Evolutionary conservation across 257 asterid genomes (phyloP).

Genomic region (Hygrophila difformis): DNA sequence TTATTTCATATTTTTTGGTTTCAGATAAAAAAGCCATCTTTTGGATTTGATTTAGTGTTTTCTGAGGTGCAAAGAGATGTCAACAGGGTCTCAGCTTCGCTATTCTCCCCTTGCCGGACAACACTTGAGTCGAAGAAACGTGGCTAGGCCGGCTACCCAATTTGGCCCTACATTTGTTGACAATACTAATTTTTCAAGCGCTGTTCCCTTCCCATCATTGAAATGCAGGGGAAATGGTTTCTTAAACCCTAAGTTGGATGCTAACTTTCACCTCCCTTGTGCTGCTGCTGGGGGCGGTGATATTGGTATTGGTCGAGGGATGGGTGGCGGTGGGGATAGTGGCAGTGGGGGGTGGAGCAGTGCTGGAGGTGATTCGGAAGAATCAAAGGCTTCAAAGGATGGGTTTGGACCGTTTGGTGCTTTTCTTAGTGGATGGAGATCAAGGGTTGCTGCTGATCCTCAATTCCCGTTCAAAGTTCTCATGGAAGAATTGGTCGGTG

Average conservation of each 20-base stretch:
- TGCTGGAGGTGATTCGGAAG: conserved; percentile 38
- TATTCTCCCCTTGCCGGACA: conserved; percentile 27
- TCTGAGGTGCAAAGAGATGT: conserved; percentile 12
- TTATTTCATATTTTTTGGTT: too few relatives aligned
- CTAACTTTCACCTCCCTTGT: conserved; percentile 19
- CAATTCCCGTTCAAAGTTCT: conserved; percentile 87
- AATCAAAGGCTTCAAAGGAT: conserved; percentile 29
- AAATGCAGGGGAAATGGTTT: conserved; percentile 11
- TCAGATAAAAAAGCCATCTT: conserved; percentile 5
- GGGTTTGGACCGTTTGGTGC: conserved; percentile 77
- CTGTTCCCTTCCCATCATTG: conserved; percentile 17
- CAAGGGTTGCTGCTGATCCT: conserved; percentile 85
- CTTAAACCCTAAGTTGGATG: conserved; percentile 2
- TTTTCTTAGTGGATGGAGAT: conserved; percentile 74
- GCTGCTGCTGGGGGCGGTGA: conserved; percentile 26
- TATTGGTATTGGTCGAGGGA: conserved; percentile 25
- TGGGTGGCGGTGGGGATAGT: conserved; percentile 27
- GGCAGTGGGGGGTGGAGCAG: conserved; percentile 31
- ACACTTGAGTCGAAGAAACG: conserved; percentile 11
- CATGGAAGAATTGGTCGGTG: conserved; percentile 92
- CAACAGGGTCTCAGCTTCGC: conserved; percentile 33
- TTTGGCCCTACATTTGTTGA: conserved; percentile 20
- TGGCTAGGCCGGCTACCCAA: conserved; percentile 7
- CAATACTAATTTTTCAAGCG: conserved; percentile 3
- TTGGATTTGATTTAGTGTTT: conserved; percentile 5